phyloP scores from a whole-genome alignment of 129 eudicot species.

The Flaveria bidentis region DNA sequence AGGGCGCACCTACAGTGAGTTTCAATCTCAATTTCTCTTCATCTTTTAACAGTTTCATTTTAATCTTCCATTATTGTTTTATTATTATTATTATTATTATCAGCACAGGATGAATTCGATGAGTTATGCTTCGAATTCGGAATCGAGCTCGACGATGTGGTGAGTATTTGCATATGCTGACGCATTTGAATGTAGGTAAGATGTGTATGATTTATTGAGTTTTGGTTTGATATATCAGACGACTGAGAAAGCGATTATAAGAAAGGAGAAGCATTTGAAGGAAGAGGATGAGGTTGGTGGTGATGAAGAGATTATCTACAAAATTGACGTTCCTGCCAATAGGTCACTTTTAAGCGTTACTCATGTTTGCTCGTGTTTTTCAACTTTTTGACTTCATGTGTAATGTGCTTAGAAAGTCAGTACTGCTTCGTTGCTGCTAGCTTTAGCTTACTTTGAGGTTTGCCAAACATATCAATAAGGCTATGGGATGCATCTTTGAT shows the following conservation, averaged over 20 bases:
- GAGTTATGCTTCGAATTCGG: conserved; percentile 81
- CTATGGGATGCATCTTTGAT: background rate
- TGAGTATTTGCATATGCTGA: conserved; percentile 28
- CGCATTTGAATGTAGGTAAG: background rate
- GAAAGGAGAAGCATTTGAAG: conserved; percentile 87
- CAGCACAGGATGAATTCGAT: conserved; percentile 76
- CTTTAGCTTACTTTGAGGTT: background rate
- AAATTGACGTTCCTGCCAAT: conserved; percentile 90
- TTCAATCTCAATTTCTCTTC: background rate
- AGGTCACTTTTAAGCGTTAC: conserved; percentile 40
- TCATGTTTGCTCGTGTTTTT: background rate
- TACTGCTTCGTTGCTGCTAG: background rate
- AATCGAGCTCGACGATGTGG: conserved; percentile 97
- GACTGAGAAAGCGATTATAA: conserved; percentile 83
- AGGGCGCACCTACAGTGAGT: conserved; percentile 66
- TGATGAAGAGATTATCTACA: conserved; percentile 78
- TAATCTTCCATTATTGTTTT: background rate
- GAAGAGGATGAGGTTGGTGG: conserved; percentile 64
- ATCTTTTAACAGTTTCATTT: background rate
- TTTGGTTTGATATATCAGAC: conserved; percentile 49
- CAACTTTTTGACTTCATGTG: background rate
- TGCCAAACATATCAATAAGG: background rate
- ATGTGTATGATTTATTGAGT: conserved; percentile 1
- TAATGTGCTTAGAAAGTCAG: background rate
- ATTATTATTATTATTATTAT: too few relatives aligned